Conservation (phyloP, 805 yeast genomes). For the Millerozyma miso region DNA sequence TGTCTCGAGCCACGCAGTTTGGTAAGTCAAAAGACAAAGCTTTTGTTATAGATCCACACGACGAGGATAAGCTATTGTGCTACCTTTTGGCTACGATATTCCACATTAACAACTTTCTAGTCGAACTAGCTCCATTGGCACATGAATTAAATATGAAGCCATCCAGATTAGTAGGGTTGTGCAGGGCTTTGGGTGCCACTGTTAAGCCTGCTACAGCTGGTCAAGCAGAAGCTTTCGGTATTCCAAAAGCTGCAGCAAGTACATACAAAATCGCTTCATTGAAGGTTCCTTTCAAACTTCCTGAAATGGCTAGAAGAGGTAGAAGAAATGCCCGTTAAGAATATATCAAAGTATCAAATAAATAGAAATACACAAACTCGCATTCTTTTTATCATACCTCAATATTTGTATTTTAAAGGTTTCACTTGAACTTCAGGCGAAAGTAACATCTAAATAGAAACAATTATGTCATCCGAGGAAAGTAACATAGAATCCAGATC, state of each 20-base stretch:
- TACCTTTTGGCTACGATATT: conserved; percentile 67
- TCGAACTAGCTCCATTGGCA: conserved; percentile 78
- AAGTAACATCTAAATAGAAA: no score
- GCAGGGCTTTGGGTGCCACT: conserved; percentile 78
- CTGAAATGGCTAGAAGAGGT: conserved; percentile 72
- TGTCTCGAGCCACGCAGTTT: conserved; percentile 55
- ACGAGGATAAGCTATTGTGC: conserved; percentile 83
- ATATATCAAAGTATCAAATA: neutral
- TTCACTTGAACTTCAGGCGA: no score
- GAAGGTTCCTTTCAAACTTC: conserved; percentile 85
- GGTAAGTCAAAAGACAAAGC: conserved; percentile 75
- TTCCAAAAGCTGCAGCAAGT: conserved; percentile 55
- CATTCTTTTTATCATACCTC: neutral
- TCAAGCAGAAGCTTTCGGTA: conserved; percentile 71
- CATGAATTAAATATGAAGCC: conserved; percentile 81
- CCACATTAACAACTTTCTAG: conserved; percentile 69
- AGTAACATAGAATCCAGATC: neutral
- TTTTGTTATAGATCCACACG: conserved; percentile 81
- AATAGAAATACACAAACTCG: neutral
- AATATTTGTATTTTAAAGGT: no score
- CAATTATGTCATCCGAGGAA: conserved; percentile 1
- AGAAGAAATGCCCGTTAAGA: conserved; percentile 22
- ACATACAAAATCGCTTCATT: conserved; percentile 77
- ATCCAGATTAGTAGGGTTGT: conserved; percentile 59
- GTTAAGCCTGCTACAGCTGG: conserved; percentile 67